Evolutionary conservation across 805 yeast species (phyloP).

Genomic region (Kregervanrija pseudodelftensis): DNA sequence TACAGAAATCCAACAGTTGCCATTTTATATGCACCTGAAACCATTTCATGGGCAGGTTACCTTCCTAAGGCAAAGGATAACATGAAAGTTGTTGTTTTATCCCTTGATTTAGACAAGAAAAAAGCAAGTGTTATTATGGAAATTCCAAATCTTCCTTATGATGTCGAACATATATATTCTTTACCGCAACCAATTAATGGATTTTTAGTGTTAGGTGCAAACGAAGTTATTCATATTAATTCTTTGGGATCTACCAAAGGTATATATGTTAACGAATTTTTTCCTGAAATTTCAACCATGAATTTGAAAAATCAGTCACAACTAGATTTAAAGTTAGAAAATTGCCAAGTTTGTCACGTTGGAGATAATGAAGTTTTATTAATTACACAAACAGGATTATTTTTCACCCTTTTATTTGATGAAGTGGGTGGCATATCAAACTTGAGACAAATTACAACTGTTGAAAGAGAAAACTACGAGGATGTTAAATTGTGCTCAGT

Average conservation of each 20-base stretch:
- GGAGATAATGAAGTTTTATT: conserved; percentile 31
- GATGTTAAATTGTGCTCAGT: conserved; percentile 28
- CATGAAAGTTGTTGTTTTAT: conserved; percentile 51
- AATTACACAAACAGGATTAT: conserved; percentile 36
- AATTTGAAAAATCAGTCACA: conserved; percentile 39
- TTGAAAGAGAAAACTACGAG: conserved; percentile 16
- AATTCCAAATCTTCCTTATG: conserved; percentile 65
- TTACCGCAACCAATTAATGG: conserved; percentile 65
- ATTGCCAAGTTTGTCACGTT: conserved; percentile 33
- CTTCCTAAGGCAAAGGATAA: conserved; percentile 57
- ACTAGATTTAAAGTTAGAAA: conserved; percentile 50
- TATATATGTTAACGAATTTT: conserved; percentile 53
- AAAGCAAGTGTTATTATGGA: conserved; percentile 63
- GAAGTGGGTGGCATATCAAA: conserved; percentile 30
- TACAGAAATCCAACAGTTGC: conserved; percentile 74
- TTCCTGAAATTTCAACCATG: conserved; percentile 34
- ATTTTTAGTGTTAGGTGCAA: conserved; percentile 60
- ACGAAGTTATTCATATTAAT: conserved; percentile 73
- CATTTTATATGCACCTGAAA: conserved; percentile 26
- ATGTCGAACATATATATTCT: conserved; percentile 57
- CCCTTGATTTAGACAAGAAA: conserved; percentile 54
- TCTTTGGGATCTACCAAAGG: conserved; percentile 64
- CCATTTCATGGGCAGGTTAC: conserved; percentile 70
- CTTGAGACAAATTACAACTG: conserved; percentile 20
- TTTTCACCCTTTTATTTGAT: conserved; percentile 29